These are phyloP conservation scores for Fonsecaea pugnacius DNA, from an alignment of 2,329 filamentous ascomycete genomes.

Conservation along the genomic window DNA sequence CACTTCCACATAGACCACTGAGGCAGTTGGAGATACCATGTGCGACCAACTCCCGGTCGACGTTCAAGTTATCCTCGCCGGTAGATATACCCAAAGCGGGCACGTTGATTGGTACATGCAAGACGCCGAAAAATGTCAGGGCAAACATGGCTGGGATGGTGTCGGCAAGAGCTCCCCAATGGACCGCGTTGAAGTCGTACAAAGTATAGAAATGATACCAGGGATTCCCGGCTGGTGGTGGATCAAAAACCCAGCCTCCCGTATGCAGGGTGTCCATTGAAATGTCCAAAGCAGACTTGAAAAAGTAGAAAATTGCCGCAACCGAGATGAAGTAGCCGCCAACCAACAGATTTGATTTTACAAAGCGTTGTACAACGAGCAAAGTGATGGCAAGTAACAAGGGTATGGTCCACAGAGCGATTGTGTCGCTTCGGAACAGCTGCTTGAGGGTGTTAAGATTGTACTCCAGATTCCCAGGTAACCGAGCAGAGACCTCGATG, in stretches of 20 bases:
- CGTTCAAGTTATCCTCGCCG: constrained; percentile 87
- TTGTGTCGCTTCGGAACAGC: constrained; percentile 72
- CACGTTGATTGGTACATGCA: constrained; percentile 98
- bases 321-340: constrained; percentile 86
- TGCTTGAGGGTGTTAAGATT: constrained; percentile 74
- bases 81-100: constrained; percentile 88
- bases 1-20: constrained; percentile 84
- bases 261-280: constrained; percentile 69
- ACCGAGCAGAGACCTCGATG: constrained; percentile 86
- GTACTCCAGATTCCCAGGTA: constrained; percentile 84
- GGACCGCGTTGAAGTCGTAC: constrained; percentile 80
- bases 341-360: constrained; percentile 81
- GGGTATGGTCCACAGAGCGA: constrained; percentile 82
- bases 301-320: constrained; percentile 60
- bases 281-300: constrained; percentile 61
- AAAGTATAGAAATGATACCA: constrained; percentile 99
- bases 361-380: constrained; percentile 74
- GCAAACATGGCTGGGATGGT: constrained; percentile 95
- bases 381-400: constrained; percentile 75
- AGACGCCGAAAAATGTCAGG: constrained; percentile 92
- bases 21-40: constrained; percentile 92
- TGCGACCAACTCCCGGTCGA: constrained; percentile 87
- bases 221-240: constrained; percentile 79
- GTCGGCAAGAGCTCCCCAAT: constrained; percentile 81
- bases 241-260: constrained; percentile 88